Percentiles rank a stretch among this genome's conserved stretches.
These are phyloP conservation scores for Zygoascus hellenicus DNA, from an alignment of 1,139 yeast genomes.

Conservation along the genomic window DNA sequence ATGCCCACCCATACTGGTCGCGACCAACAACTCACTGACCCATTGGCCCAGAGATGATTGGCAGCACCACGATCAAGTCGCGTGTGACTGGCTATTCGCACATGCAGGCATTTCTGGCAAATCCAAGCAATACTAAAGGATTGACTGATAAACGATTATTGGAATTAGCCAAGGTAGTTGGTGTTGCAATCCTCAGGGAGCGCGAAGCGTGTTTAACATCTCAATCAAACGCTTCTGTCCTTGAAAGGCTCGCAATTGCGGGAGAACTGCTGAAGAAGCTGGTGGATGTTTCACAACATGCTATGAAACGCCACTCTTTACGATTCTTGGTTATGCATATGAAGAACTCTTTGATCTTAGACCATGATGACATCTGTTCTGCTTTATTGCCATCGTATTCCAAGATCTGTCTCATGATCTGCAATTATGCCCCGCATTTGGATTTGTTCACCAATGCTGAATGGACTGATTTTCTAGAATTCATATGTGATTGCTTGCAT, in stretches of 20 bases:
- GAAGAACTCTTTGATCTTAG: constrained; percentile 12
- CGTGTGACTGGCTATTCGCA: constrained; percentile 13
- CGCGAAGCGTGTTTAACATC: constrained; percentile 1
- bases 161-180: constrained; percentile 12
- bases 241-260: constrained; percentile 5
- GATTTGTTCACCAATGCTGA: constrained; percentile 23
- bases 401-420: constrained; percentile 14
- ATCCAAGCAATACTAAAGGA: constrained; percentile 3
- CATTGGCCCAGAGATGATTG: constrained; percentile 11
- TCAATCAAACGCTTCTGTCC: not conserved
- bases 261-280: constrained; percentile 8
- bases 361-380: constrained; percentile 11
- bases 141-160: constrained; percentile 12
- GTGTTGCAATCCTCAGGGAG: constrained; percentile 4
- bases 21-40: not conserved
- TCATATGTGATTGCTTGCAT: not conserved
- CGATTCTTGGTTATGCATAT: constrained; percentile 13
- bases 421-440: constrained; percentile 19
- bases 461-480: constrained; percentile 20
- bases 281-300: constrained; percentile 3
- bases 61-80: constrained; percentile 15
- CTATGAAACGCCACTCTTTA: constrained; percentile 14
- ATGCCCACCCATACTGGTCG: not conserved
- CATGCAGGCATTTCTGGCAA: constrained; percentile 10
- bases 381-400: constrained; percentile 19